Evolutionary conservation across 441 rosid species (phyloP), one percentile per base, ranked within the genome.

Genomic region (Arabidopsis hybrid): DNA sequence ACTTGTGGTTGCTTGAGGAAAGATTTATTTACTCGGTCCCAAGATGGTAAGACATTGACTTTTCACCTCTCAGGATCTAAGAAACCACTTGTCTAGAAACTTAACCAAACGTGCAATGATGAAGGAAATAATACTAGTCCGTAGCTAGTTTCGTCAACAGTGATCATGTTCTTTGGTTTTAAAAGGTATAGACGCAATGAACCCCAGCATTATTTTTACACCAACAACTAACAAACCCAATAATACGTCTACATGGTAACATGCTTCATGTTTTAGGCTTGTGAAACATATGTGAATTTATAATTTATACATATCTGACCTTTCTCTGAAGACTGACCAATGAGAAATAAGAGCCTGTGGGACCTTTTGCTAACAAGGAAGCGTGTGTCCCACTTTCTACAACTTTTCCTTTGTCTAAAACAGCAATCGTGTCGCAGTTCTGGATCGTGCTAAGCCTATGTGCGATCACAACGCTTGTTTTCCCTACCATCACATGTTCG

Each of bases 381-480:
- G 84, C 73, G 71, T 89, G 94, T 12, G 80, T 80, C 60, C 94
- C 96, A 77, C 77, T 76, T 79, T 89, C 91, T 35, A 84, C 83
- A 39, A 89, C 76, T 14, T 45, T 75, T 0, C 94, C 94, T 68
- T 82, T 85, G 2, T 86, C 84, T 21, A 51, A 16, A 71, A 91
- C 92, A 0, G 85, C 85, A 55, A 88, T 89, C 3, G 42, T 42
- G 39, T 86, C 87, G 39, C 90, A 88, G 40, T 76, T 85, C 29
- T 84, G 87, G 11, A 89, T 87, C 11, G 91, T 89, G 60, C 95
- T 88, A 42, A 90, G 59, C 72, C 94, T 80, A 51, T 92, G 94
- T 0, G 97, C 94, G 51, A 88, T 88, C 51, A 92, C 92, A 17
- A 90, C 85, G 39, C 90, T 85, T 0, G 97, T 92, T 71, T 92